A percentile compares a stretch with the other conserved stretches of the same genome.
Evolutionary conservation across 1,284 basidiomycete species (phyloP).

Genomic region (Cutaneotrichosporon cyanovorans): DNA sequence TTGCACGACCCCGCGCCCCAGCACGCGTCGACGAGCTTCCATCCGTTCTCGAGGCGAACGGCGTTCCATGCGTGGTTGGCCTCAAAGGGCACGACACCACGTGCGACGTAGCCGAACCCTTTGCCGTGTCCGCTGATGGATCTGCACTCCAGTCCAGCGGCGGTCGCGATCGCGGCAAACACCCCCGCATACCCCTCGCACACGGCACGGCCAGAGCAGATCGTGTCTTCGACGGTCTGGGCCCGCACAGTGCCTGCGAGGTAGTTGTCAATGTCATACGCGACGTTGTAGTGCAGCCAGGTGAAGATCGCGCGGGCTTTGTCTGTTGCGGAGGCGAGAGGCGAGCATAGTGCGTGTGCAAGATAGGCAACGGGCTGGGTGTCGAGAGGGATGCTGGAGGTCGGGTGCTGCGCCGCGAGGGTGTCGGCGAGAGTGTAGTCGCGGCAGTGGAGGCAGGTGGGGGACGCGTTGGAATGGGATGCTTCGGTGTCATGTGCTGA

Average conservation of each 20-base stretch:
- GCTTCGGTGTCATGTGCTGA: no score
- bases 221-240: slow-evolving; percentile 3
- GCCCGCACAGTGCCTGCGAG: slow-evolving; percentile 4
- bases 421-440: slow-evolving; percentile 10
- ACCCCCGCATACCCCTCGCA: slow-evolving; percentile 13
- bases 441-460: slow-evolving; percentile 9
- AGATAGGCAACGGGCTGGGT: slow-evolving; percentile 6
- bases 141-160: slow-evolving; percentile 6
- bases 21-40: slow-evolving; percentile 17
- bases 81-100: neutral
- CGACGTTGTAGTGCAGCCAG: slow-evolving; percentile 17
- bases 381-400: neutral
- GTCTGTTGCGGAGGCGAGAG: slow-evolving; percentile 6
- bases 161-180: slow-evolving; percentile 2
- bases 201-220: slow-evolving; percentile 8
- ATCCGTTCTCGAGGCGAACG: slow-evolving; percentile 10
- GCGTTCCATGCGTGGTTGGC: slow-evolving; percentile 15
- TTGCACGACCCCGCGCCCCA: slow-evolving; percentile 12
- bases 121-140: slow-evolving; percentile 9
- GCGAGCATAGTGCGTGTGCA: slow-evolving; percentile 7
- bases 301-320: slow-evolving; percentile 17
- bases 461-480: no score
- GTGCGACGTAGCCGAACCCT: slow-evolving; percentile 5
- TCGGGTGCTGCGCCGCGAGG: slow-evolving; percentile 6
- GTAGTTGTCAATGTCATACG: slow-evolving; percentile 11